These are phyloP conservation scores for Setomelanomma holmii DNA, from an alignment of 2,329 filamentous ascomycete genomes.

Conservation along the genomic window DNA sequence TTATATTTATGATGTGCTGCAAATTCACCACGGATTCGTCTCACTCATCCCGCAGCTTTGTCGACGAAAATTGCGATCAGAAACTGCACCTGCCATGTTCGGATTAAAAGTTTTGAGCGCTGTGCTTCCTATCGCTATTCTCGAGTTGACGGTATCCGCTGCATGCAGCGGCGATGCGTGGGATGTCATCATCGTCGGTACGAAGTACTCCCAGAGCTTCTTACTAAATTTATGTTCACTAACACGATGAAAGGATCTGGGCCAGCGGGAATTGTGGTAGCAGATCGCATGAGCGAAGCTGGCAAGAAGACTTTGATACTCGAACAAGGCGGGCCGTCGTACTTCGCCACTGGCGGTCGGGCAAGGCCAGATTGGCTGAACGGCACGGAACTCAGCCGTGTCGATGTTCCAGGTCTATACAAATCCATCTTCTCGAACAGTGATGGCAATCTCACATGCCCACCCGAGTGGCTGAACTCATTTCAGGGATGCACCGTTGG, in stretches of 20 bases:
- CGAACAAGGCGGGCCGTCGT: conserved; percentile 60
- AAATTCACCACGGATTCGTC: not conserved
- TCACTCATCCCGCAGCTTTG: not conserved
- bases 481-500: conserved; percentile 61
- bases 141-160: not conserved
- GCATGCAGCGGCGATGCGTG: conserved; percentile 15
- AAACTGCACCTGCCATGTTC: no score
- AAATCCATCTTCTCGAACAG: conserved; percentile 58
- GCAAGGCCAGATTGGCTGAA: conserved; percentile 58
- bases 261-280: conserved; percentile 61
- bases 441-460: conserved; percentile 51
- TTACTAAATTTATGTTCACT: not conserved
- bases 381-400: conserved; percentile 57
- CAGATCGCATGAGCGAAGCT: conserved; percentile 59
- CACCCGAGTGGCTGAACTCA: conserved; percentile 48
- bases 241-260: conserved; percentile 48
- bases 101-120: not conserved
- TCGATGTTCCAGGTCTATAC: conserved; percentile 62
- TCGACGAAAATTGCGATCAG: no score
- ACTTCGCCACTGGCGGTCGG: conserved; percentile 57
- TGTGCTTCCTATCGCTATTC: not conserved
- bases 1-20: not conserved
- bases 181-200: conserved; percentile 34
- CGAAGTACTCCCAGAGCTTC: not conserved
- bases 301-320: conserved; percentile 61